Evolutionary conservation across 2,329 filamentous ascomycete genomes (phyloP), one percentile per base, ranked within the genome.

Genomic region (Raffaelea ambrosiae): DNA sequence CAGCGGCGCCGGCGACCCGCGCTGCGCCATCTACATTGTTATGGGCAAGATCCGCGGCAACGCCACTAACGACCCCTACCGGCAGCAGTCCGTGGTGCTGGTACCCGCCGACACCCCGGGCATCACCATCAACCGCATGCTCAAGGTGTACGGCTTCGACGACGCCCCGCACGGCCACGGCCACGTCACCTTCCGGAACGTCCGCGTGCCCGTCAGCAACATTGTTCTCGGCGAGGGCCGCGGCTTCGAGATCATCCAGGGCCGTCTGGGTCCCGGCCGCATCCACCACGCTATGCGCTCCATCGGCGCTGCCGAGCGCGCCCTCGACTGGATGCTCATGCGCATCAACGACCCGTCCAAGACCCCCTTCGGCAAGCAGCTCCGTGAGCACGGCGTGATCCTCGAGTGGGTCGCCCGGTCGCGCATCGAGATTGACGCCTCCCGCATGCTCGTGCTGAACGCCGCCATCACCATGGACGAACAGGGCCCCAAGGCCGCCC

Each of bases 141-240:
- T 98, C 48, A 84, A 77, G 44, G 91, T 97, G 55, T 95, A 94
- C 67, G 93, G 93, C 49, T 97, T 89, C 69, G 93, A 97, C 64
- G 93, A 98, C 59, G 93, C 93, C n/a, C 93, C 93, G 3, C 93
- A 98, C 66, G 93, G 93, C 48, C 93, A 98, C 69, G 93, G 89
- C 40, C 91, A 98, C 67, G 81, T 98, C 62, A 79, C 73, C 33
- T 97, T 98, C 70, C 75, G 83, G 50, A 85, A 97, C 63, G 93
- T 97, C 53, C 86, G 91, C 50, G 87, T 98, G 0, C 91, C 91
- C 8, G 81, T 74, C 29, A 71, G 73, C 59, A 93, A 87, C 70
- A 84, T 98, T 61, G 86, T 97, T 11, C 83, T 98, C 3, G 91
- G 93, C 51, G 88, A 93, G 65, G 93, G 93, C 55, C 83, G 88